A percentile compares a stretch with the other conserved stretches of the same genome.
These are phyloP conservation scores for Huntiella moniliformis DNA, from an alignment of 2,329 filamentous ascomycete genomes.

Conservation along the genomic window DNA sequence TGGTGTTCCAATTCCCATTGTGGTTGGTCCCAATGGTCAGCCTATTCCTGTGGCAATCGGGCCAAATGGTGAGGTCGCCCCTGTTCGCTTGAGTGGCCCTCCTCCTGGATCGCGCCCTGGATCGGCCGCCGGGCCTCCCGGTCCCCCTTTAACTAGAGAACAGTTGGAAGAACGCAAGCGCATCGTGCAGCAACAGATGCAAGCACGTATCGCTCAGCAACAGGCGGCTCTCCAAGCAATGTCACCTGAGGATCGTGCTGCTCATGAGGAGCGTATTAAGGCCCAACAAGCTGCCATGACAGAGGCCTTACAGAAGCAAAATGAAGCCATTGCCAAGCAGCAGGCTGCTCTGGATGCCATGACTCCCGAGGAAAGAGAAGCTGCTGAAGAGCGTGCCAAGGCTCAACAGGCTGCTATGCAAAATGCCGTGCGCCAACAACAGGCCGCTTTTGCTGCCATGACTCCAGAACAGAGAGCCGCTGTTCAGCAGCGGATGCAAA, in stretches of 20 bases:
- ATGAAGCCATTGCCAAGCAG: too few relatives aligned
- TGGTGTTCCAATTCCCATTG: slow-evolving; percentile 7
- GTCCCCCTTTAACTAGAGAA: not conserved
- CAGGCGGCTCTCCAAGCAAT: slow-evolving; percentile 3
- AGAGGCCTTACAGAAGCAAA: too few relatives aligned
- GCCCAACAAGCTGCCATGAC: not conserved
- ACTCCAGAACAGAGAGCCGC: not conserved
- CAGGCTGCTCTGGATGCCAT: too few relatives aligned
- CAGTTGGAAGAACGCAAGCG: slow-evolving; percentile 4
- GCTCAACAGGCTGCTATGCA: not conserved
- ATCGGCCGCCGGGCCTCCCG: not conserved
- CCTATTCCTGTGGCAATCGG: slow-evolving; percentile 10
- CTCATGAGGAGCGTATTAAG: not conserved
- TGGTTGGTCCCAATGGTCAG: slow-evolving; percentile 7
- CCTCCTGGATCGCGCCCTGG: not conserved
- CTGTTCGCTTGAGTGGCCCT: slow-evolving; percentile 4
- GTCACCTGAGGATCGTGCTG: not conserved
- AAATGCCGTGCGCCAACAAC: not conserved
- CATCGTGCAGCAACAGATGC: slow-evolving; percentile 1
- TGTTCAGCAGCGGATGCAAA: slow-evolving; percentile 4
- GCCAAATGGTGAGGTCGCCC: slow-evolving; percentile 9
- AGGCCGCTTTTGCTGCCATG: not conserved
- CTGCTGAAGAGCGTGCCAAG: too few relatives aligned
- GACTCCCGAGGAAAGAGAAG: too few relatives aligned
- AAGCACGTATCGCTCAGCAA: slow-evolving; percentile 1